Conservation (phyloP, 306 rosid species). For the Trifolium pratense region DNA sequence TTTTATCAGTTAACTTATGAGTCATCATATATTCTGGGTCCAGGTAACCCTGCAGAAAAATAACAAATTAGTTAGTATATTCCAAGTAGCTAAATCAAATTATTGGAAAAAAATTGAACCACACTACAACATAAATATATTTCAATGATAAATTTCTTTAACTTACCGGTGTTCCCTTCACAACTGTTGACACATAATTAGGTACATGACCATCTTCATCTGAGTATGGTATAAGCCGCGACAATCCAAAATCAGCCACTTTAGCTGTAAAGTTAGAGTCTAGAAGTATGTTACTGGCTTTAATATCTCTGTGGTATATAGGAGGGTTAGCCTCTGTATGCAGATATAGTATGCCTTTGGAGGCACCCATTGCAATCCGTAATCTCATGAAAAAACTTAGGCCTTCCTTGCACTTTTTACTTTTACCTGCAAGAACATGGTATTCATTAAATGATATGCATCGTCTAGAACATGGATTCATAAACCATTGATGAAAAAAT, state of each 20-base stretch:
- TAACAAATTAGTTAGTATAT: conserved; percentile 18
- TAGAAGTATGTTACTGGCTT: conserved; percentile 87
- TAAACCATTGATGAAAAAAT: not conserved
- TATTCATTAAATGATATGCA: conserved; percentile 21
- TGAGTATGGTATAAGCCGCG: conserved; percentile 71
- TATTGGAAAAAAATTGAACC: conserved; percentile 3
- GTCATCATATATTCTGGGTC: conserved; percentile 82
- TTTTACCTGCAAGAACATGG: conserved; percentile 57
- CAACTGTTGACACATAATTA: conserved; percentile 79
- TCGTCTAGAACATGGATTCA: conserved; percentile 29
- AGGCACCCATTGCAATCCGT: conserved; percentile 76
- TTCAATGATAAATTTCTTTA: not conserved
- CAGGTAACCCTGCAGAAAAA: conserved; percentile 67
- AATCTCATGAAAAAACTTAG: conserved; percentile 66
- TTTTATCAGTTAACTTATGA: conserved; percentile 77
- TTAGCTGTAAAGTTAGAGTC: conserved; percentile 70
- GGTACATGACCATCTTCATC: conserved; percentile 69
- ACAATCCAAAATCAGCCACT: conserved; percentile 94
- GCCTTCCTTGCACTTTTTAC: conserved; percentile 45
- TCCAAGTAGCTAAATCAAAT: not conserved
- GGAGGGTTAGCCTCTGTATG: conserved; percentile 97
- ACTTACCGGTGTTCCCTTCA: conserved; percentile 93
- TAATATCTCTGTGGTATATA: conserved; percentile 88
- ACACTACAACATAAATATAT: not conserved
- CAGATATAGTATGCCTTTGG: conserved; percentile 84